Evolutionary conservation across 768 basidiomycete species (phyloP), one percentile per base, ranked within the genome.

Genomic region (Podaxis pistillaris): DNA sequence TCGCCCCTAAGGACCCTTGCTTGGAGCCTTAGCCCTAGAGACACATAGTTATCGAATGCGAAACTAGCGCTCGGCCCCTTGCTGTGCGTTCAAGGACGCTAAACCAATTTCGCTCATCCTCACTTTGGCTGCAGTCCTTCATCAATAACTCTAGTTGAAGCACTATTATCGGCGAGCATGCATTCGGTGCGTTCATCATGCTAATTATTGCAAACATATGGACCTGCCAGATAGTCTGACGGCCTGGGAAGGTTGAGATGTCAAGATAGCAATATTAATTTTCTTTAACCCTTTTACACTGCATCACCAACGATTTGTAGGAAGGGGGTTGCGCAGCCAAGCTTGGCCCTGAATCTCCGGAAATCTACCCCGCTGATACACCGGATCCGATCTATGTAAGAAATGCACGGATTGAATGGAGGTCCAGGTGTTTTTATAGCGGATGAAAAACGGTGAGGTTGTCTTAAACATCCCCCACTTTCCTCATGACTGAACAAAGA

Each of bases 401-500:
- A 56, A 15, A 26, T 22, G 38, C 36, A 46, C n/a, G 37, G 38
- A 24, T 26, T 40, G 36, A 38, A 56, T 40, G 19, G 11, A 56
- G 38, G 9, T 13, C 54, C 54, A 12, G 7, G 4, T 24, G 22
- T 24, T 40, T 56, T 38, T 56, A 56, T 56, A 56, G 13, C 38
- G 8, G 11, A 22, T n/a, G 47, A 22, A 24, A 49, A 24, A 22
- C 19, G 19, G 47, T 49, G 19, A 49, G 4, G 47, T 49, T n/a
- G 9, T 49, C 47, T n/a, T 17, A n/a, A 8, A 36, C 19, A 4
- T 26, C 15, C 41, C 40, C 28, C 40, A 24, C 33, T 37, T 19
- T 47, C 30, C 33, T 52, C 61, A 64, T 64, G 63, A 2, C 47
- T 30, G 63, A 64, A 28, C 59, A 59, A 4, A 57, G 67, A 1